Evolutionary conservation across 2,329 filamentous ascomycete genomes (phyloP), one percentile per base, ranked within the genome.

Genomic region (Cladosporium halotolerans): DNA sequence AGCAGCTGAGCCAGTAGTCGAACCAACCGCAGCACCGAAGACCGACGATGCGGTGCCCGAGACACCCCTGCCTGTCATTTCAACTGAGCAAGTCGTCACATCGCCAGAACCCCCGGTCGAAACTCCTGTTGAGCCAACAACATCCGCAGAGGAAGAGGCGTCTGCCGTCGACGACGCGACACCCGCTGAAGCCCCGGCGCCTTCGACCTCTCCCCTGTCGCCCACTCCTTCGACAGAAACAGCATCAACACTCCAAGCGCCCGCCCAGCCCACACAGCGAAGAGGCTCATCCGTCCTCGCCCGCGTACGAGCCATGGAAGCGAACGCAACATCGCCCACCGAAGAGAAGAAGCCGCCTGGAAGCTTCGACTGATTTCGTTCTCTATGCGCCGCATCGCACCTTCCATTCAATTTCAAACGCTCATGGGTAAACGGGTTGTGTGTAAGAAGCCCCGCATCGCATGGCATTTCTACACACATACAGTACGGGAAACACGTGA

Each of bases 251-350:
- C 48, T 51, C 13, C 11, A 38, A 44, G 48, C 48, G 8, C 48
- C 48, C 1, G 9, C 33, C 13, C 14, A 38, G 31, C 34, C 33
- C 38, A 23, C 46, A 6, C 55, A 59, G 31, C 52, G 58, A n/a
- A 54, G 57, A 31, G 55, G 55, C 11, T 60, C 58, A 8, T 55
- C 52, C 45, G 58, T 62, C 1, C 51, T 57, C 18, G 59, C 48
- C 14, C 45, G 60, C 40, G 55, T 62, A 6, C 43, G 54, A 38
- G 58, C 59, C 11, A 60, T 62, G 60, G 58, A 53, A 18, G 52
- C 52, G 8, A 13, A 39, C n/a, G 36, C 34, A 11, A 11, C 34
- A 11, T 36, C 34, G 6, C 36, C 36, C 4, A 39, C 36, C 2
- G 45, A 53, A 38, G 36, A 38, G 11, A 45, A 45, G 38, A 53